Evolutionary conservation across 805 yeast genomes (phyloP).

Genomic region (Yarrowia sp.): DNA sequence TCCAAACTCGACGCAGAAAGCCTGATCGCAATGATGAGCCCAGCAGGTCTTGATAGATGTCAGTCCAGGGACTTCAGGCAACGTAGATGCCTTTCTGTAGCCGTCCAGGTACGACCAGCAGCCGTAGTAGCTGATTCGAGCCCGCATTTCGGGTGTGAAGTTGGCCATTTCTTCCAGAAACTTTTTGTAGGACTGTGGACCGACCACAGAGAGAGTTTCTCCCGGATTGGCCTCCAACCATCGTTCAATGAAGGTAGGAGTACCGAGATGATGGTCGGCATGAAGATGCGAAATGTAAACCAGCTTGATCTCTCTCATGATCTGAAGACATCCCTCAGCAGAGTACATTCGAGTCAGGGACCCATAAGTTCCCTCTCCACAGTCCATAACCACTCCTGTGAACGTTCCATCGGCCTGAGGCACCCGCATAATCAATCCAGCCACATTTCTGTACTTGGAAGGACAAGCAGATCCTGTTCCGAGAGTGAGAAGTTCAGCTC

Average conservation of each 20-base stretch:
- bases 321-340: conserved; percentile 40
- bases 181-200: conserved; percentile 69
- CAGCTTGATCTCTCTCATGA: conserved; percentile 60
- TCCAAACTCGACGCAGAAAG: conserved; percentile 57
- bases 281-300: conserved; percentile 85
- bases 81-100: background rate
- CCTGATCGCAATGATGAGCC: conserved; percentile 81
- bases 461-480: conserved; percentile 97
- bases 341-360: conserved; percentile 62
- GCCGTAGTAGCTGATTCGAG: conserved; percentile 51
- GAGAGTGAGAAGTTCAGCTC: conserved; percentile 59
- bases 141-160: conserved; percentile 25
- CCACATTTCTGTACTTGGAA: conserved; percentile 76
- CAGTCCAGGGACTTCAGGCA: conserved; percentile 12
- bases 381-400: conserved; percentile 63
- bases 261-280: conserved; percentile 95
- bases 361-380: conserved; percentile 93
- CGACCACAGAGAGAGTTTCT: conserved; percentile 51
- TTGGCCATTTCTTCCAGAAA: conserved; percentile 66
- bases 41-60: conserved; percentile 53
- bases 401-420: conserved; percentile 43
- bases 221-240: conserved; percentile 47
- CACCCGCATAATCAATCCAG: conserved; percentile 70
- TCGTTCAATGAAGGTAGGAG: conserved; percentile 60
- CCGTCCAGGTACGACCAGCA: conserved; percentile 53